Percentiles rank a stretch among this genome's conserved stretches.
Conservation (phyloP, 345 rosid genomes). For the Luvunga scandens region DNA sequence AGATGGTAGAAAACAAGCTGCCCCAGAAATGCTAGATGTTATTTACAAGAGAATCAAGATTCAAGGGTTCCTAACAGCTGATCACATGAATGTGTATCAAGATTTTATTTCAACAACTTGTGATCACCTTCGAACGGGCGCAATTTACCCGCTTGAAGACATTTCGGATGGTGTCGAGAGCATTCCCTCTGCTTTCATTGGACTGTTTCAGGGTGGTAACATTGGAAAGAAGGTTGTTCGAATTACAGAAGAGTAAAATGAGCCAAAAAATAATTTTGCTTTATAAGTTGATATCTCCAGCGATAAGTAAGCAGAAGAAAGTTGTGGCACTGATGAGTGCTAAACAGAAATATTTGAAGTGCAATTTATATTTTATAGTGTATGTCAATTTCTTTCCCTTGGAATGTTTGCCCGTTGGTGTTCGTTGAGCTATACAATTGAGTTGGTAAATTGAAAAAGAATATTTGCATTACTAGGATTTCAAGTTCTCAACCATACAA, state of each 20-base stretch:
- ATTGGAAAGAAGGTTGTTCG: slow-evolving; percentile 39
- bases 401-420: too few relatives aligned
- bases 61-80: slow-evolving; percentile 43
- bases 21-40: slow-evolving; percentile 41
- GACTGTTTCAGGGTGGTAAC: slow-evolving; percentile 39
- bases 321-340: too few relatives aligned
- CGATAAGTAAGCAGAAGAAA: too few relatives aligned
- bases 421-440: too few relatives aligned
- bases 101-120: slow-evolving; percentile 44
- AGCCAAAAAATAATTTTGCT: too few relatives aligned
- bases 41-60: slow-evolving; percentile 51
- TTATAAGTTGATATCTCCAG: too few relatives aligned
- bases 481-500: too few relatives aligned
- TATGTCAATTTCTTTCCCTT: too few relatives aligned
- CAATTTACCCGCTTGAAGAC: slow-evolving; percentile 39
- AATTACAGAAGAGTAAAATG: slow-evolving; percentile 21
- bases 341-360: too few relatives aligned
- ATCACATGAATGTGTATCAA: slow-evolving; percentile 21
- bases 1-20: slow-evolving; percentile 25
- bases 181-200: slow-evolving; percentile 45
- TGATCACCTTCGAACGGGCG: slow-evolving; percentile 30
- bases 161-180: slow-evolving; percentile 45
- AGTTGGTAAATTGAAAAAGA: too few relatives aligned
- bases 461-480: too few relatives aligned
- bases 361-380: too few relatives aligned